Evolutionary conservation across 345 rosid genomes (phyloP).

Genomic region (Eutrema yunnanense): DNA sequence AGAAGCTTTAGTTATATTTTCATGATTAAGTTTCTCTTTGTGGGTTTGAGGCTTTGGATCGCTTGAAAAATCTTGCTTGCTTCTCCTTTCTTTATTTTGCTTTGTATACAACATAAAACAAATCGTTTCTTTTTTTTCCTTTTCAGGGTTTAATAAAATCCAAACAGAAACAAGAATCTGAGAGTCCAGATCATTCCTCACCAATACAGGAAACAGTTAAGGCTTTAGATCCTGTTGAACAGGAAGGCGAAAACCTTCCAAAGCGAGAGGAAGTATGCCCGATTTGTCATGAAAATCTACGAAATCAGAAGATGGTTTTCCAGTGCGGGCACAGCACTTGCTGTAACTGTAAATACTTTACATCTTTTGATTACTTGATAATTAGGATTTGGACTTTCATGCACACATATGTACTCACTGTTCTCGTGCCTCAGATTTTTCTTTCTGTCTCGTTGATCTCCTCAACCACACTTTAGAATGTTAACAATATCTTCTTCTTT

Average conservation of each 20-base stretch:
- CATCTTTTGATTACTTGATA: neutral
- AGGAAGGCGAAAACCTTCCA: conserved; percentile 29
- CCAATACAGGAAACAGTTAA: conserved; percentile 30
- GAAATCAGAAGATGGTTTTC: conserved; percentile 88
- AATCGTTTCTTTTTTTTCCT: neutral
- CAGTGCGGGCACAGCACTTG: conserved; percentile 90
- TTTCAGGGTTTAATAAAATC: conserved; percentile 74
- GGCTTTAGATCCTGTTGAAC: conserved; percentile 31
- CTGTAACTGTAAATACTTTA: conserved; percentile 69
- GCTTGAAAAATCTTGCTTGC: neutral
- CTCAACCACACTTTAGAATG: neutral
- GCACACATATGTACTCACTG: neutral
- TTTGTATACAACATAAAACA: neutral
- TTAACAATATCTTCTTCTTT: conserved; percentile 9
- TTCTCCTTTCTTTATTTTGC: neutral
- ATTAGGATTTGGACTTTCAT: neutral
- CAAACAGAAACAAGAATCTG: conserved; percentile 43
- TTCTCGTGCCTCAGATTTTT: neutral
- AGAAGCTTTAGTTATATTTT: neutral
- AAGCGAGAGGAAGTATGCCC: conserved; percentile 80
- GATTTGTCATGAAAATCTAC: conserved; percentile 74
- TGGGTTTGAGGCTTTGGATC: conserved; percentile 1
- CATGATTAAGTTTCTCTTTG: neutral
- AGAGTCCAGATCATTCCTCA: conserved; percentile 37
- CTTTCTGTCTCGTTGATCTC: neutral